Conservation (phyloP, 1,284 basidiomycete genomes). For the Pascua guehoae region DNA sequence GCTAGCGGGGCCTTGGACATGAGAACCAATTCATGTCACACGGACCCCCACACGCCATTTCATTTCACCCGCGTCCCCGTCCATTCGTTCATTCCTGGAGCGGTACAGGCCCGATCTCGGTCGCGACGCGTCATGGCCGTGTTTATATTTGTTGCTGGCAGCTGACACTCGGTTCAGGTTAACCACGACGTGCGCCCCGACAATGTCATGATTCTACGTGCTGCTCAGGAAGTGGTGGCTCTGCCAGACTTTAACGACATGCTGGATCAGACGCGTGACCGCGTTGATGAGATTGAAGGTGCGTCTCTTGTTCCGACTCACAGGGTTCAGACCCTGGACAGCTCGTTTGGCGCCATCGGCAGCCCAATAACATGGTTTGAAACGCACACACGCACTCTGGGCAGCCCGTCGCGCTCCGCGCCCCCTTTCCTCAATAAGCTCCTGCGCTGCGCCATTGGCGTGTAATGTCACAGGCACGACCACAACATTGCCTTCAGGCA, state of each 20-base stretch:
- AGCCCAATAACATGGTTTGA: background rate
- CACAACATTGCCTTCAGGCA: slow-evolving; percentile 7
- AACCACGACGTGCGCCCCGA: slow-evolving; percentile 74
- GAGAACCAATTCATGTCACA: no score
- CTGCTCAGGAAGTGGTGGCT: slow-evolving; percentile 64
- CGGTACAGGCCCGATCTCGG: no score
- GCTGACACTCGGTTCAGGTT: slow-evolving; percentile 45
- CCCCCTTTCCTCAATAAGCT: background rate
- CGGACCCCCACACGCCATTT: no score
- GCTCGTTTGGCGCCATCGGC: no score
- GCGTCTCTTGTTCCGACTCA: slow-evolving; percentile 7
- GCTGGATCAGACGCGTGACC: slow-evolving; percentile 64
- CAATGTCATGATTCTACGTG: slow-evolving; percentile 67
- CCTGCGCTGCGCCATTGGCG: background rate
- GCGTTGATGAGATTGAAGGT: slow-evolving; percentile 61
- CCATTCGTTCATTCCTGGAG: no score
- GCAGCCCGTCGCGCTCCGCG: background rate
- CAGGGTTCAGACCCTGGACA: no score
- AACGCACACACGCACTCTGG: background rate
- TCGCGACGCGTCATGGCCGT: background rate
- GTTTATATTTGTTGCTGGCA: background rate
- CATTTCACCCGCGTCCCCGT: background rate
- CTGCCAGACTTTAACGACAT: slow-evolving; percentile 69
- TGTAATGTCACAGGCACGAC: background rate
- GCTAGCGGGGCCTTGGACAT: no score